Percentiles rank a stretch among this genome's conserved stretches.
phyloP scores from a whole-genome alignment of 768 basidiomycete species.

The Suillus subluteus region DNA sequence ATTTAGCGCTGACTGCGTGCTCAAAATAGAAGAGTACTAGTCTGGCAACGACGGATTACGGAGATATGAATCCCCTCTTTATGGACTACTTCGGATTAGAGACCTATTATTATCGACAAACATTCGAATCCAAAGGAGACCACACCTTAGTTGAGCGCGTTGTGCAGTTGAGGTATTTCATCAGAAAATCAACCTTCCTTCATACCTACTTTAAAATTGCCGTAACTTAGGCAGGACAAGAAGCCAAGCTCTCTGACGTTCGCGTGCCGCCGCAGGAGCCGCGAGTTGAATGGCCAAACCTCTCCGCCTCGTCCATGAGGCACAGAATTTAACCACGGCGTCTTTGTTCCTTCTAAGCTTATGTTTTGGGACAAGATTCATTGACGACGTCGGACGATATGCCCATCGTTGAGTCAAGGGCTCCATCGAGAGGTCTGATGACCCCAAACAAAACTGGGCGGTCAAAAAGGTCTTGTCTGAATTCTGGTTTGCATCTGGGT shows the following conservation, averaged over 20 bases:
- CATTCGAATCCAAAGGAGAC: constrained; percentile 73
- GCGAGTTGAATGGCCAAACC: constrained; percentile 60
- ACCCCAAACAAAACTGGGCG: constrained; percentile 61
- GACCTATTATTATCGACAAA: constrained; percentile 52
- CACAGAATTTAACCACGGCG: constrained; percentile 76
- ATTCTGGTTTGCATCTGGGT: constrained; percentile 48
- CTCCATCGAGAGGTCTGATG: constrained; percentile 64
- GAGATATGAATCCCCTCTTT: constrained; percentile 71
- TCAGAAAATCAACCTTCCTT: not conserved
- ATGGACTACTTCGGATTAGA: constrained; percentile 49
- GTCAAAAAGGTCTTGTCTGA: constrained; percentile 56
- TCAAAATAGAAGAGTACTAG: no score
- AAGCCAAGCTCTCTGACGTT: constrained; percentile 51
- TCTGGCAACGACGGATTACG: constrained; percentile 62
- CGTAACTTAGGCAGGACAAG: constrained; percentile 50
- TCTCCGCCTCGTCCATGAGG: constrained; percentile 41
- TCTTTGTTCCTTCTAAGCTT: constrained; percentile 75
- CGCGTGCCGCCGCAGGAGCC: constrained; percentile 41
- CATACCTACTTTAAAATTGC: not conserved
- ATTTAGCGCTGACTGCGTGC: no score
- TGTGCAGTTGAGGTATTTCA: constrained; percentile 55
- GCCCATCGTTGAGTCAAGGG: constrained; percentile 62
- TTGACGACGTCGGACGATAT: no score
- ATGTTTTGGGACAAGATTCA: constrained; percentile 52
- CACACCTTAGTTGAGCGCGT: constrained; percentile 52